Evolutionary conservation across 75 land plant species (phyloP).

Genomic region (Cryptomeria japonica): DNA sequence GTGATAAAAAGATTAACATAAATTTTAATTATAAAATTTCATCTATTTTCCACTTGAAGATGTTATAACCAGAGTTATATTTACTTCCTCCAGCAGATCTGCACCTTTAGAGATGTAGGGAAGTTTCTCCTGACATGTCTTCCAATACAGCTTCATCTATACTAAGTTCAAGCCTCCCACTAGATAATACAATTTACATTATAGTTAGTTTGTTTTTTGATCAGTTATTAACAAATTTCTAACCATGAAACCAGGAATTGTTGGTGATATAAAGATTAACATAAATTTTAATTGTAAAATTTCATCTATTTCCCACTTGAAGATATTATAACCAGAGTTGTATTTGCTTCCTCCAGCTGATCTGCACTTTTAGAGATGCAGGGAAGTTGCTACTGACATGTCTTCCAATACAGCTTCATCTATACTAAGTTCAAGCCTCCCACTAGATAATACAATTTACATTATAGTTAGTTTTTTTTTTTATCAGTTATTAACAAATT

Average conservation of each 20-base stretch:
- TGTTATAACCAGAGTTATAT: background rate
- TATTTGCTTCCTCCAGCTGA: background rate
- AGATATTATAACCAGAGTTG: background rate
- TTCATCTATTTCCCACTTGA: background rate
- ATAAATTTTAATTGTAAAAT: background rate
- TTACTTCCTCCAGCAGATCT: too few species aligned
- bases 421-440: too few species aligned
- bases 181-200: background rate
- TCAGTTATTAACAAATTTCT: too few species aligned
- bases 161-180: too few species aligned
- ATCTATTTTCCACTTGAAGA: background rate
- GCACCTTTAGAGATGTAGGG: background rate
- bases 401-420: background rate
- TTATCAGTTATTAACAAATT: too few species aligned
- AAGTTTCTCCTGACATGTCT: background rate
- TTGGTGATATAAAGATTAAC: too few species aligned
- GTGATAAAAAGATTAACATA: too few species aligned
- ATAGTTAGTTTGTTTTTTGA: background rate
- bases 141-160: too few species aligned
- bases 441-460: too few species aligned
- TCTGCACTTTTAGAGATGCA: background rate
- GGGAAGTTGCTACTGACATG: background rate
- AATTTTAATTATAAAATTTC: background rate
- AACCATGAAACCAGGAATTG: too few species aligned
- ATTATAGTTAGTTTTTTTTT: background rate